Evolutionary conservation across 2,329 filamentous ascomycete species (phyloP).

Genomic region (Drechslerella stenobrocha): DNA sequence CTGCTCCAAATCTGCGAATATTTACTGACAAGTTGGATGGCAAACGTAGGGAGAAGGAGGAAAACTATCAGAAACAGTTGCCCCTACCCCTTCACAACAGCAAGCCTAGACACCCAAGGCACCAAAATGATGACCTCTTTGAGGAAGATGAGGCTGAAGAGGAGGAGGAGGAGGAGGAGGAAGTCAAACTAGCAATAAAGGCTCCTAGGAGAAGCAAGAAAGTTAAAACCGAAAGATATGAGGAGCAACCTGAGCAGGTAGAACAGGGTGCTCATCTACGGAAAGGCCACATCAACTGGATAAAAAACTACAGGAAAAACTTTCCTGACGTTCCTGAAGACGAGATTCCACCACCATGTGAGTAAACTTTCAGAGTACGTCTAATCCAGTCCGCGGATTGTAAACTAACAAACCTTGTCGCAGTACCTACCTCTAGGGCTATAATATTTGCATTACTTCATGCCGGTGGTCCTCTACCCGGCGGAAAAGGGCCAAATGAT

Average conservation of each 20-base stretch:
- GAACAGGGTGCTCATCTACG: background rate
- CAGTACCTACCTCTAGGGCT: constrained; percentile 20
- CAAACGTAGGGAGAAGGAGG: constrained; percentile 4
- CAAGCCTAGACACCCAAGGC: background rate
- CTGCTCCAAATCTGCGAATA: background rate
- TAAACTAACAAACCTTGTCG: background rate
- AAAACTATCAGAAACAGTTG: constrained; percentile 4
- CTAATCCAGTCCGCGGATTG: background rate
- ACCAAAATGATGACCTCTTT: too few species aligned
- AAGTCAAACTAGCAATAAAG: background rate
- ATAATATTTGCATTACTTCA: constrained; percentile 9
- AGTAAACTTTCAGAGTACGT: background rate
- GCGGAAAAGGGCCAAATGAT: constrained; percentile 16
- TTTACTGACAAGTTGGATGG: background rate
- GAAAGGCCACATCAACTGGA: background rate
- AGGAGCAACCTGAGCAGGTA: too few species aligned
- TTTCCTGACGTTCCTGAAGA: background rate
- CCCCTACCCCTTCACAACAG: background rate
- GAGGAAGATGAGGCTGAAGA: too few species aligned
- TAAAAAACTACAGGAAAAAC: background rate
- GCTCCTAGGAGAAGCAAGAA: background rate
- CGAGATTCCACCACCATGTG: background rate
- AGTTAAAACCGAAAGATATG: background rate
- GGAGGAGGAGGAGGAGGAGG: background rate
- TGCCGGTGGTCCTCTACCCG: constrained; percentile 23